phyloP scores from a whole-genome alignment of 1,284 basidiomycete species.

The Heterobasidion occidentale region DNA sequence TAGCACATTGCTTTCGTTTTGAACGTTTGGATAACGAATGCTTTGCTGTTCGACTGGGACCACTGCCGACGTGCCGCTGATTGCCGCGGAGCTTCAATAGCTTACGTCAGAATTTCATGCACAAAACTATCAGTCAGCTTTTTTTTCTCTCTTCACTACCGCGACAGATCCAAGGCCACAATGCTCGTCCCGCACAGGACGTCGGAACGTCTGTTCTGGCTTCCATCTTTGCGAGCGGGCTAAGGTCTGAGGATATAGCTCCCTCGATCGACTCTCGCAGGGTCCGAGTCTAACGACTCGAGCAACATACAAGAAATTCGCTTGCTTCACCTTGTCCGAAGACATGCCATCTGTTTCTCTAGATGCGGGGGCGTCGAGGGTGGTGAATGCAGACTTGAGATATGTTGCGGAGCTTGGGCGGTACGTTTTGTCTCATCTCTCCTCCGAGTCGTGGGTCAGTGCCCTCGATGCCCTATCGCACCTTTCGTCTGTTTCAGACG shows the following conservation, averaged over 20 bases:
- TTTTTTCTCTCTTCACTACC: conserved; percentile 3
- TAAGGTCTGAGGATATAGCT: conserved; percentile 56
- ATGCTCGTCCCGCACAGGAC: conserved; percentile 40
- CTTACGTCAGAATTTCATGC: not conserved
- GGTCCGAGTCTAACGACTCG: conserved; percentile 36
- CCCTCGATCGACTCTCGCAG: conserved; percentile 43
- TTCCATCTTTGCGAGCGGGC: conserved; percentile 42
- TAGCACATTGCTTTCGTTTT: too few relatives aligned
- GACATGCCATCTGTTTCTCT: conserved; percentile 10
- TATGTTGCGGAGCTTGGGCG: conserved; percentile 23
- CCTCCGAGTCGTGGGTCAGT: not conserved
- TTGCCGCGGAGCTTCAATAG: not conserved
- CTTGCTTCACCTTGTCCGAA: conserved; percentile 20
- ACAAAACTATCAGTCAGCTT: not conserved
- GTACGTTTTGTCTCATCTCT: not conserved
- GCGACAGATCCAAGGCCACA: conserved; percentile 43
- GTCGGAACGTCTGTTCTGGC: conserved; percentile 12
- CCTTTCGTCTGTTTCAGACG: conserved; percentile 2
- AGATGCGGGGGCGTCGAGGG: conserved; percentile 8
- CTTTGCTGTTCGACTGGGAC: not conserved
- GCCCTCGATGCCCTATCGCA: conserved; percentile 10
- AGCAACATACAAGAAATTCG: conserved; percentile 45
- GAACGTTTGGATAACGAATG: too few relatives aligned
- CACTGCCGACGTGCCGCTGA: not conserved
- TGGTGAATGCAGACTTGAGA: conserved; percentile 17